Conservation (phyloP, 2,329 filamentous ascomycete species). For the Colletotrichum echinochloae region DNA sequence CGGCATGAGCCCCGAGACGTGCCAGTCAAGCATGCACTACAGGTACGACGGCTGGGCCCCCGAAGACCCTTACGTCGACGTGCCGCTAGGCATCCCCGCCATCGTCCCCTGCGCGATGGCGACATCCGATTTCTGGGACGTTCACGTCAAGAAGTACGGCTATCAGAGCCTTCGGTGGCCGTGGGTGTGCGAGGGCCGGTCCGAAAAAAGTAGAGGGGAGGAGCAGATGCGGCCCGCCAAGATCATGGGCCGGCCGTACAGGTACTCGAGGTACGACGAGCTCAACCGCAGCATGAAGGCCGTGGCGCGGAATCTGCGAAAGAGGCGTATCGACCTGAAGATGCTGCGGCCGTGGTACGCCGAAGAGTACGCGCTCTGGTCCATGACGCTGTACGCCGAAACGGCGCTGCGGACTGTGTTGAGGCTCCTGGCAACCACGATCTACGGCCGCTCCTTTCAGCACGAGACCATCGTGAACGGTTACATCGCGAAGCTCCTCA, state of each 20-base stretch:
- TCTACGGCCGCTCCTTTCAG: neutral
- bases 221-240: neutral
- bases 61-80: conserved; percentile 8
- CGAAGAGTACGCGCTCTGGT: conserved; percentile 9
- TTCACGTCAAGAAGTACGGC: conserved; percentile 6
- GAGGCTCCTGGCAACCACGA: fast-evolving
- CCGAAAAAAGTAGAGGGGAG: neutral
- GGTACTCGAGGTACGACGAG: neutral
- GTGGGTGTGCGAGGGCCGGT: neutral
- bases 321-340: neutral
- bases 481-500: neutral
- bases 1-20: neutral
- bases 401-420: neutral
- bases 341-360: conserved; percentile 14
- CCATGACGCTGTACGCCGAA: conserved; percentile 14
- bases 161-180: neutral
- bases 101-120: neutral
- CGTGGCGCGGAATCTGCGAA: neutral
- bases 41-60: conserved; percentile 10
- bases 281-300: neutral
- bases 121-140: conserved; percentile 18
- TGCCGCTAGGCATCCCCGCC: neutral
- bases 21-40: neutral
- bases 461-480: neutral
- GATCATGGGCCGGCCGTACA: neutral